Evolutionary conservation across 768 basidiomycete species (phyloP).

Genomic region (Pisolithus marmoratus): DNA sequence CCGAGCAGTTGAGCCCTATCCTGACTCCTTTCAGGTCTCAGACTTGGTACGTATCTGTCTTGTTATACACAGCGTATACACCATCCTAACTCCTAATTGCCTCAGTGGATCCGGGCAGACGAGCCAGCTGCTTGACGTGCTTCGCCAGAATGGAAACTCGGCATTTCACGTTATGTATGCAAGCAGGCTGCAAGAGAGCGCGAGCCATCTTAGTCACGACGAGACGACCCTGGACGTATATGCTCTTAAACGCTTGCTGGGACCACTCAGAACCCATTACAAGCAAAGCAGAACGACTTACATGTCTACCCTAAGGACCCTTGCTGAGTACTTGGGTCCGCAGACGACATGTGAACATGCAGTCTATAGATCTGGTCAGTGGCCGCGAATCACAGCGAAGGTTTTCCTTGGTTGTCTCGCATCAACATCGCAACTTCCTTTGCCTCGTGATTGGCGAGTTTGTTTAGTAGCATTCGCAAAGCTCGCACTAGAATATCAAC

Average conservation of each 20-base stretch:
- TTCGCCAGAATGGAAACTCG: not conserved
- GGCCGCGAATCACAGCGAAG: constrained; percentile 30
- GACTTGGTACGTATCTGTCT: too few species aligned
- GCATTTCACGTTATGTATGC: constrained; percentile 6
- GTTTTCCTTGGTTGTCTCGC: constrained; percentile 25
- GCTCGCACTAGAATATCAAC: constrained; percentile 28
- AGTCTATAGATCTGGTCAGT: constrained; percentile 18
- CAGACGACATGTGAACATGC: constrained; percentile 6
- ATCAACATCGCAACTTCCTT: constrained; percentile 7
- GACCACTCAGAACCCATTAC: constrained; percentile 1
- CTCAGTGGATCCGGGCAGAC: not conserved
- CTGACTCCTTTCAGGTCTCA: too few species aligned
- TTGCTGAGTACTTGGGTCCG: constrained; percentile 11
- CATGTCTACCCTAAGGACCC: not conserved
- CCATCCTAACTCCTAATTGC: too few species aligned
- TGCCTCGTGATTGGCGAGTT: constrained; percentile 23
- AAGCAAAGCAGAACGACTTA: not conserved
- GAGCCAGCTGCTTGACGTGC: not conserved
- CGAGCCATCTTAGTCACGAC: constrained; percentile 5
- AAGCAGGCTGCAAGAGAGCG: constrained; percentile 5
- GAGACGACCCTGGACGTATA: not conserved
- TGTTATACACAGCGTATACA: too few species aligned
- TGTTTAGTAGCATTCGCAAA: constrained; percentile 25
- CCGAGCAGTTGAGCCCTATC: too few species aligned
- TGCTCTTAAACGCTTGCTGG: not conserved